Base-by-base conservation (phyloP, 1,139 yeast species). In the Entelexis sorbosivorans region DNA sequence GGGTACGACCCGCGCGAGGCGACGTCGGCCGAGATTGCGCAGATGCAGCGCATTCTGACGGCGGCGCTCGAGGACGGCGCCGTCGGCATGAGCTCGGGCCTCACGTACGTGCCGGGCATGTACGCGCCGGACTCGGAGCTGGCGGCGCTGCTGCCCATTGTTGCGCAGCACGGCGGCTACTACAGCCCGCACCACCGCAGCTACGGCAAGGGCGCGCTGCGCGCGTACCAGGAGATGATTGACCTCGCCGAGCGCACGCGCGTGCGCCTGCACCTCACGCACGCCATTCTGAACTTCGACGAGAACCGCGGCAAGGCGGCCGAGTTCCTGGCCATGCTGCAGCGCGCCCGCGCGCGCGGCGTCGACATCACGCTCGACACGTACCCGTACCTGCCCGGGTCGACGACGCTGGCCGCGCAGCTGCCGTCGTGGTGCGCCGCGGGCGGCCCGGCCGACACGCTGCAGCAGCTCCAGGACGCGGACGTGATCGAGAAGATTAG, bases 181-280 rank as follows among this genome's bases (percentile, higher is more conserved):
- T 53, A 43, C 50, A 34, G 56, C 35, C 56, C 56, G 16, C 56
- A 53, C 42, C 56, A 53, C 44, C 56, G 56, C n/a, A 53, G 56
- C 51, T 53, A 53, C 34, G 56, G 56, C 8, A 49, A 49, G 40
- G 56, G 56, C 14, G 56, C 56, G 3, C 28, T 53, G 33, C 43
- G 38, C 17, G 56, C 56, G 5, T 53, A 53, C 28, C 38, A 39
- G n/a, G 56, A 53, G 31, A 53, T 53, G 56, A 53, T 53, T n/a
- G 56, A 53, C 13, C 49, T 53, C 11, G 56, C 56, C 11, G 19
- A 26, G 20, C 22, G 13, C 5, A 52, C 55, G 11, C 44, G 47
- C 14, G 47, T 53, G 16, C 52, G 35, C 9, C 47, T 53, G 13
- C 56, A 53, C 31, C 44, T 53, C 17, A 49, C 56, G 11, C 56